Percentiles rank a stretch among this genome's conserved stretches.
Evolutionary conservation across 352 stramenopile species (phyloP).

Genomic region (Pythium dissimile): DNA sequence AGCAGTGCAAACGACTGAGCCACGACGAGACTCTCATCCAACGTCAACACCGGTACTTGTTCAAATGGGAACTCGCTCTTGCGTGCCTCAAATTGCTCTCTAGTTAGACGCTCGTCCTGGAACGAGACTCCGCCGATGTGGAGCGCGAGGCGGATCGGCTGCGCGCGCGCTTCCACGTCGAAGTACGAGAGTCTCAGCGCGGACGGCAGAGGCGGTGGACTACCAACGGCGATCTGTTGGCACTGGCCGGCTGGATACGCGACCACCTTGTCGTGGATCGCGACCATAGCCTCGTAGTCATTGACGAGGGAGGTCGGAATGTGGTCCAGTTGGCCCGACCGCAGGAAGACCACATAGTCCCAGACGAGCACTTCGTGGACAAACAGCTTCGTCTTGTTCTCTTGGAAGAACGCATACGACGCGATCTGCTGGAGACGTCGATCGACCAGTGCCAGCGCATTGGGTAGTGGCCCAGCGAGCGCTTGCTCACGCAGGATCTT

Average conservation of each 20-base stretch:
- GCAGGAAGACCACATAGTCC: conserved; percentile 17
- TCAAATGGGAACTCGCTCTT: conserved; percentile 30
- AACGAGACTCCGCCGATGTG: conserved; percentile 26
- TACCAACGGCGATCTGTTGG: background rate
- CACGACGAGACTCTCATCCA: conserved; percentile 16
- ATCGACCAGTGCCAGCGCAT: conserved; percentile 4
- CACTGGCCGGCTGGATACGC: background rate
- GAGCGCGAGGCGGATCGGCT: conserved; percentile 27
- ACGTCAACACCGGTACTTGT: conserved; percentile 27
- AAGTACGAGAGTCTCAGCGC: conserved; percentile 31
- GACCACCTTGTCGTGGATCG: conserved; percentile 18
- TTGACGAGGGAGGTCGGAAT: conserved; percentile 18
- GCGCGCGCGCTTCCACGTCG: conserved; percentile 21
- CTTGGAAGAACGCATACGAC: background rate
- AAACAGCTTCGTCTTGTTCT: conserved; percentile 6
- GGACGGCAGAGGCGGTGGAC: background rate
- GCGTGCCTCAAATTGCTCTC: conserved; percentile 18
- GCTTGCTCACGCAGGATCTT: conserved; percentile 18
- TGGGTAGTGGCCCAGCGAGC: background rate
- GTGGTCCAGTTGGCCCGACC: conserved; percentile 5
- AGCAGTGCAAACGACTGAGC: conserved; percentile 30
- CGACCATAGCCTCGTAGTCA: conserved; percentile 12
- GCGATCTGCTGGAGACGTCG: conserved; percentile 4
- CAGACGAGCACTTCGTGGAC: conserved; percentile 26
- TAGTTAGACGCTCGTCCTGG: conserved; percentile 29